Conservation (phyloP, 2,329 filamentous ascomycete genomes). For the Cordyceps tenuipes region DNA sequence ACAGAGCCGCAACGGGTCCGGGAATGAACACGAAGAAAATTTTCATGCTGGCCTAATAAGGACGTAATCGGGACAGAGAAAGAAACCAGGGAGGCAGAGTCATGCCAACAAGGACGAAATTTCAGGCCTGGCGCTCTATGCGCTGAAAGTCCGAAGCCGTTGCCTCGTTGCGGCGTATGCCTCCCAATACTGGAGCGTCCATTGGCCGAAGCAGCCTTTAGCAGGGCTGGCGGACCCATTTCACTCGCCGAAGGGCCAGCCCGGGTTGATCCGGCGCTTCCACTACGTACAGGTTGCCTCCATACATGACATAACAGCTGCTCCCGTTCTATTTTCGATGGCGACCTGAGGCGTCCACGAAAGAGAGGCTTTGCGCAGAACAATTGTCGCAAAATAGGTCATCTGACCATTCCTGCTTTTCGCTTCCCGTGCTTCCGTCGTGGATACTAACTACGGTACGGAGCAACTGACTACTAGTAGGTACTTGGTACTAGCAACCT, state of each 20-base stretch:
- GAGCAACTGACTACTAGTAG: too few species aligned
- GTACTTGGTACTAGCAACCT: too few species aligned
- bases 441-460: not conserved
- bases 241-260: not conserved
- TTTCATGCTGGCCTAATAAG: not conserved
- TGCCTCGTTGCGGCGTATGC: not conserved
- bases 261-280: slow-evolving; percentile 9
- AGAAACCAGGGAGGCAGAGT: not conserved
- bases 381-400: slow-evolving; percentile 1
- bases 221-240: not conserved
- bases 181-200: not conserved
- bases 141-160: not conserved
- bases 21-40: not conserved
- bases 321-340: slow-evolving; percentile 10
- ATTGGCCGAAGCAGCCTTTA: not conserved
- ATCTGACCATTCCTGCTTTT: not conserved
- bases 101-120: not conserved
- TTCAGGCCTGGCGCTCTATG: not conserved
- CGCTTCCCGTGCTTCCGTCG: not conserved
- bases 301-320: not conserved
- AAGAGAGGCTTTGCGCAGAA: not conserved
- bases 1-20: not conserved
- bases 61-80: not conserved
- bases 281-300: not conserved
- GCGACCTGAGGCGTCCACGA: not conserved